These are phyloP conservation scores for Voacanga thouarsii DNA, from an alignment of 257 asterid species.

Conservation along the genomic window DNA sequence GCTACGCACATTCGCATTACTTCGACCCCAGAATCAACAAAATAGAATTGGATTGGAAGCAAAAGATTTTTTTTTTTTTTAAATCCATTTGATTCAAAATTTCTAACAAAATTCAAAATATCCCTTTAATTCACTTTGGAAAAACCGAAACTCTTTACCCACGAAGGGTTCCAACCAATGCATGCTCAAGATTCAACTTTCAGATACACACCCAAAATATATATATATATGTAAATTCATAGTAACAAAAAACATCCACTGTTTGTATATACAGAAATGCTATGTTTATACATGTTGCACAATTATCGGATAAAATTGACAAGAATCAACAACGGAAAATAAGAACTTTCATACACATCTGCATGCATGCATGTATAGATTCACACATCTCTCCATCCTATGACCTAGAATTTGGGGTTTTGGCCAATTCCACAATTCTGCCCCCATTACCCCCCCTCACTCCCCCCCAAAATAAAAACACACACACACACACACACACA, in stretches of 20 bases:
- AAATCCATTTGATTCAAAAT: no score
- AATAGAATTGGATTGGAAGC: not conserved
- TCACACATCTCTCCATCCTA: not conserved
- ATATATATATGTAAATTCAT: not conserved
- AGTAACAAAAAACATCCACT: not conserved
- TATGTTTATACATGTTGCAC: not conserved
- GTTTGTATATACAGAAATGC: not conserved
- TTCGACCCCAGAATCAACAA: not conserved
- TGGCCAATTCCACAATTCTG: not conserved
- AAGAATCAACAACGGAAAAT: not conserved
- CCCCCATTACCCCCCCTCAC: no score
- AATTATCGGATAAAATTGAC: not conserved
- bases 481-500: no score
- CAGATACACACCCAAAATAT: no score
- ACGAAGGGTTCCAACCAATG: not conserved
- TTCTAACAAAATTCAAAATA: not conserved
- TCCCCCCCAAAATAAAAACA: no score
- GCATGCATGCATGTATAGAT: not conserved
- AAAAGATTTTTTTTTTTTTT: no score
- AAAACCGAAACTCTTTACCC: not conserved
- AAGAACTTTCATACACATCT: not conserved
- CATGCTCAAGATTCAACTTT: not conserved
- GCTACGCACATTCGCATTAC: not conserved
- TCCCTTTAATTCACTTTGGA: not conserved
- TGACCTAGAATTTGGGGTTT: conserved; percentile 17